These are phyloP conservation scores for Alternaria postmessia DNA, from an alignment of 2,329 filamentous ascomycete genomes.

Conservation along the genomic window DNA sequence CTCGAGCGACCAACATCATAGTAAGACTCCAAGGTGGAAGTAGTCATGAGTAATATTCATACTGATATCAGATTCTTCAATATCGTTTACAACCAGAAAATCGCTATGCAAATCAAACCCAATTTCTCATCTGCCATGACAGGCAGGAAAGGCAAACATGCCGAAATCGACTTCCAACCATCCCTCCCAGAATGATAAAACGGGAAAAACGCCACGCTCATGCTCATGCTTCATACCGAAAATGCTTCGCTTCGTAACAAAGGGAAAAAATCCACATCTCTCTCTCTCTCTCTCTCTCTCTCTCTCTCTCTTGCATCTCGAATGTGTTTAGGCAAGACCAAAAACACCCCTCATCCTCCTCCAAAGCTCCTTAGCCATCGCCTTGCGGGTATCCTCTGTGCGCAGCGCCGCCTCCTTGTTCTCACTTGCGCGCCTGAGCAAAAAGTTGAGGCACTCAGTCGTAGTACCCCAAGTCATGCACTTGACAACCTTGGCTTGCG, in stretches of 20 bases:
- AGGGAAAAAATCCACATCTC: not conserved
- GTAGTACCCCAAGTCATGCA: constrained; percentile 65
- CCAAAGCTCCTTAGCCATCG: constrained; percentile 61
- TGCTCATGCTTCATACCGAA: not conserved
- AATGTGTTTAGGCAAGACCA: constrained; percentile 28
- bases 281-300: too few relatives aligned
- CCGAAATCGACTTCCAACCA: not conserved
- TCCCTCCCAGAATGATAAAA: not conserved
- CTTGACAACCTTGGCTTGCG: constrained; percentile 60
- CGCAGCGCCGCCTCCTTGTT: constrained; percentile 68
- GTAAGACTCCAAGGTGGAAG: not conserved
- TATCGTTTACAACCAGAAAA: not conserved
- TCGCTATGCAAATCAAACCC: not conserved
- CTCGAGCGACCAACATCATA: not conserved
- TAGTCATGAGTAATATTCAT: not conserved
- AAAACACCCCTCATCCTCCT: constrained; percentile 45
- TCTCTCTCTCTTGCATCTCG: not conserved
- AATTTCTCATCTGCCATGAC: not conserved
- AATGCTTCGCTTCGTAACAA: constrained; percentile 3
- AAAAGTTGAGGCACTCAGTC: constrained; percentile 81
- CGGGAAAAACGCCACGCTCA: constrained; percentile 3
- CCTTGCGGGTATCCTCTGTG: constrained; percentile 60
- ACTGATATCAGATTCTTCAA: not conserved
- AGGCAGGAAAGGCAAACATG: not conserved
- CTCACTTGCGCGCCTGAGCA: constrained; percentile 65